Percentiles rank a stretch among this genome's conserved stretches.
These are phyloP conservation scores for Aspergillus indologenus DNA, from an alignment of 495 filamentous ascomycete genomes.

Conservation along the genomic window DNA sequence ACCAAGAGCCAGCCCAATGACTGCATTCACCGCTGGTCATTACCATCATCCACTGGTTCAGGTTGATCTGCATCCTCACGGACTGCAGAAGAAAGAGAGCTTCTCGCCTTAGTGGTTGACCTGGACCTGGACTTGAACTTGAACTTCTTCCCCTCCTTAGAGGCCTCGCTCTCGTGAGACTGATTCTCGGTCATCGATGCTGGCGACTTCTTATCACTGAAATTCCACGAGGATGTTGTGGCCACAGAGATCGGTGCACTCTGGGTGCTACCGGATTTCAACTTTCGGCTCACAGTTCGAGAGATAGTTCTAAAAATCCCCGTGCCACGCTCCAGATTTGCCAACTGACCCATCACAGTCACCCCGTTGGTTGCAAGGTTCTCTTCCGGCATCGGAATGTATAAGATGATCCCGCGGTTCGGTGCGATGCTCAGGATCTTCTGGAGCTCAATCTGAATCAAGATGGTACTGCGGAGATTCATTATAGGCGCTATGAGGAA, in stretches of 20 bases:
- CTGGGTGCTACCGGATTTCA: constrained; percentile 32
- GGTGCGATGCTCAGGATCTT: constrained; percentile 62
- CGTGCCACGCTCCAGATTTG: constrained; percentile 50
- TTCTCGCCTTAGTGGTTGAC: constrained; percentile 12
- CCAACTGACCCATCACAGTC: constrained; percentile 66
- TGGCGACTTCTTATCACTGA: neutral
- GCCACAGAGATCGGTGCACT: constrained; percentile 28
- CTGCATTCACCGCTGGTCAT: neutral
- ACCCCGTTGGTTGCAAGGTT: constrained; percentile 66
- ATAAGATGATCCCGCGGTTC: constrained; percentile 66
- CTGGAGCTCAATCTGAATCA: constrained; percentile 67
- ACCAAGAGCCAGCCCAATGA: too few species aligned
- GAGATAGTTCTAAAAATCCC: constrained; percentile 34
- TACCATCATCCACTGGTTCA: neutral
- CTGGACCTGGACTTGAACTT: neutral
- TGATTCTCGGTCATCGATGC: neutral
- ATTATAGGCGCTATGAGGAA: constrained; percentile 66
- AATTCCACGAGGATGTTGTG: constrained; percentile 21
- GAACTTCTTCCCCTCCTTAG: constrained; percentile 8
- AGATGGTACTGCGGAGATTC: constrained; percentile 77
- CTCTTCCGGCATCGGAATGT: constrained; percentile 64
- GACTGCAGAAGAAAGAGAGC: neutral
- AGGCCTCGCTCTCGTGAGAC: constrained; percentile 4
- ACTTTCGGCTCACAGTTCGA: constrained; percentile 34
- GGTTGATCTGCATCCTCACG: neutral